Evolutionary conservation across 2,329 filamentous ascomycete species (phyloP).

Genomic region (Penicillium verrucosum): DNA sequence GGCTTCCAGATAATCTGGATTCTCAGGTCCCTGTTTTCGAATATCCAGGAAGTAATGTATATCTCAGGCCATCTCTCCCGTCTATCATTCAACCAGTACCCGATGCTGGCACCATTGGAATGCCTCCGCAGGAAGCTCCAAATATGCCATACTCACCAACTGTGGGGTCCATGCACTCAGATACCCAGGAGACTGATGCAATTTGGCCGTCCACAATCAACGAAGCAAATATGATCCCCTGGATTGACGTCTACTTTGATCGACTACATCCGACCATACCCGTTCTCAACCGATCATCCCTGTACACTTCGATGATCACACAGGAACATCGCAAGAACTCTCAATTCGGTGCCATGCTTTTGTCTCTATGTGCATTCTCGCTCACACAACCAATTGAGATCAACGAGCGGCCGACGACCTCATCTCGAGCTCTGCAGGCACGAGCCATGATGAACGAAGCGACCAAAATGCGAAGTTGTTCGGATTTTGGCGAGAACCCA

Average conservation of each 20-base stretch:
- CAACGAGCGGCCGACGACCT: conserved; percentile 38
- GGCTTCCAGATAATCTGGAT: conserved; percentile 37
- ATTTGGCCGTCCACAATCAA: conserved; percentile 41
- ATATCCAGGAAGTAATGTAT: conserved; percentile 37
- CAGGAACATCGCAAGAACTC: conserved; percentile 44
- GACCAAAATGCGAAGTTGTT: conserved; percentile 44
- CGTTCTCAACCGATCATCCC: conserved; percentile 39
- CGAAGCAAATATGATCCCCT: conserved; percentile 42
- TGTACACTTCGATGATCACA: conserved; percentile 43
- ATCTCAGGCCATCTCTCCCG: conserved; percentile 34
- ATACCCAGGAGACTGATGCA: conserved; percentile 23
- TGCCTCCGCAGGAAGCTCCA: conserved; percentile 18
- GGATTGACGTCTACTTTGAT: conserved; percentile 47
- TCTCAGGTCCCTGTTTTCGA: conserved; percentile 33
- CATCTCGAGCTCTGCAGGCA: conserved; percentile 38
- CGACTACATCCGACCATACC: conserved; percentile 45
- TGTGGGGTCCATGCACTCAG: conserved; percentile 17
- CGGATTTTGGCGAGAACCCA: conserved; percentile 42
- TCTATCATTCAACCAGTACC: conserved; percentile 30
- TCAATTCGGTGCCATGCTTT: conserved; percentile 45
- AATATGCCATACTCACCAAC: conserved; percentile 21
- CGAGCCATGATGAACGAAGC: conserved; percentile 44
- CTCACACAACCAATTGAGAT: conserved; percentile 47
- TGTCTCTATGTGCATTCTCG: conserved; percentile 44
- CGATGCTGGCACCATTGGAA: conserved; percentile 20